Base-by-base conservation (phyloP, 2,329 filamentous ascomycete species). In the Arthrobotrys megalospora region DNA sequence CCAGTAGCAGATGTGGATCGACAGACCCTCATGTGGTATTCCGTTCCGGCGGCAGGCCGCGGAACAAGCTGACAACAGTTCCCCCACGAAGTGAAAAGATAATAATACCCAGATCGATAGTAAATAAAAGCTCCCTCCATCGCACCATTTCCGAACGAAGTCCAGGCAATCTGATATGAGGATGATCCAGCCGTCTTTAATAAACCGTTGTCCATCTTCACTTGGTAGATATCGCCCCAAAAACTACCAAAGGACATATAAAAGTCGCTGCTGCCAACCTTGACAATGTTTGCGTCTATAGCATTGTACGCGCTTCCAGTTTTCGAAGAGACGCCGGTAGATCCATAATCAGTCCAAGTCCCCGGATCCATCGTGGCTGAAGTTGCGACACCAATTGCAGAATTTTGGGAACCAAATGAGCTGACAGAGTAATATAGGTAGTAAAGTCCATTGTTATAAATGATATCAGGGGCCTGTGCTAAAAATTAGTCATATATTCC, bases 11-110 rank as follows among this genome's bases (percentile, higher is more conserved):
- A 85, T 0, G 83, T 85, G 3, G 87, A 89, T 16, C 89, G 85
- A 84, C 90, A 92, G 28, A 91, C 89, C 81, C 87, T 88, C 82
- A 92, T 90, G 82, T 88, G 88, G 83, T 92, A 92, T 83, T 91
- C 90, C 14, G 85, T 84, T 2, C 90, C 90, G 0, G 85, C 60
- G 0, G 88, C 86, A 0, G 90, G 89, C 68, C 80, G 84, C 0
- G 82, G 83, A 80, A 90, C 87, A 79, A 88, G 90, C 19, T 85
- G 85, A 80, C 91, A 92, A 85, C 90, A 92, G 34, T 85, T 85
- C 0, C 90, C 91, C 0, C 85, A 85, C 7, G 87, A 89, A 82
- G 87, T 90, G 83, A 92, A 91, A 10, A 92, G 85, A 81, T 91
- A 92, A 82, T 90, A 91, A 81, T 88, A 90, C 16, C 84, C 84